These are phyloP conservation scores for Bruguiera hainesii DNA, from an alignment of 441 rosid species.

Conservation along the genomic window DNA sequence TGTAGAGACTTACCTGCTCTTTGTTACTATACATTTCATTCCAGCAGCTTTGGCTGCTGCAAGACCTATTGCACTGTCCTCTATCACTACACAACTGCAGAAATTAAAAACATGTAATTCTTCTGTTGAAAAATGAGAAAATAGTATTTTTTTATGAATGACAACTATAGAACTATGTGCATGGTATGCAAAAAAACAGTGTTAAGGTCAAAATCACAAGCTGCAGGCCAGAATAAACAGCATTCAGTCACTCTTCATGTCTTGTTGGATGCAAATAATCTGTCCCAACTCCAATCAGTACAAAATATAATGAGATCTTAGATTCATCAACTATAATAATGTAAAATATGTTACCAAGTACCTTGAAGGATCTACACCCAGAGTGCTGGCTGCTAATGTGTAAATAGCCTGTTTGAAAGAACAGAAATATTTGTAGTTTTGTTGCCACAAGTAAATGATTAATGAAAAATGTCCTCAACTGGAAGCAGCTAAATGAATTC, in stretches of 20 bases:
- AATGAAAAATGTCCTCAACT: background rate
- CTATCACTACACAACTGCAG: constrained; percentile 87
- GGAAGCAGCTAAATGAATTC: background rate
- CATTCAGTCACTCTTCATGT: no score
- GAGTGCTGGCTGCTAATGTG: constrained; percentile 77
- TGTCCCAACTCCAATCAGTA: no score
- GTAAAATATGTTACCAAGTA: constrained; percentile 20
- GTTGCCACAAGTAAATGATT: background rate
- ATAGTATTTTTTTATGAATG: background rate
- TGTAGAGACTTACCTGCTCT: constrained; percentile 62
- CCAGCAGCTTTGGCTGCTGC: constrained; percentile 98
- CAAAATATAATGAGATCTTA: background rate
- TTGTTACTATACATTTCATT: constrained; percentile 91
- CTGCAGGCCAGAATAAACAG: no score
- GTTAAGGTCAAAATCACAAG: no score
- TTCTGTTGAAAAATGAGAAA: background rate
- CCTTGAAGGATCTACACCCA: constrained; percentile 89
- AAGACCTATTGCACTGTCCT: constrained; percentile 93
- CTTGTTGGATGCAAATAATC: no score
- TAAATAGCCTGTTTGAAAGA: constrained; percentile 69
- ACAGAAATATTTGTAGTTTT: constrained; percentile 5
- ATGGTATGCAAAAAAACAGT: background rate
- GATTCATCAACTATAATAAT: background rate
- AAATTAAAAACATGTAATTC: constrained; percentile 1
- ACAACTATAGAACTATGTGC: background rate